These are phyloP conservation scores for Talaromyces thailandensis DNA, from an alignment of 495 filamentous ascomycete genomes.

Conservation along the genomic window DNA sequence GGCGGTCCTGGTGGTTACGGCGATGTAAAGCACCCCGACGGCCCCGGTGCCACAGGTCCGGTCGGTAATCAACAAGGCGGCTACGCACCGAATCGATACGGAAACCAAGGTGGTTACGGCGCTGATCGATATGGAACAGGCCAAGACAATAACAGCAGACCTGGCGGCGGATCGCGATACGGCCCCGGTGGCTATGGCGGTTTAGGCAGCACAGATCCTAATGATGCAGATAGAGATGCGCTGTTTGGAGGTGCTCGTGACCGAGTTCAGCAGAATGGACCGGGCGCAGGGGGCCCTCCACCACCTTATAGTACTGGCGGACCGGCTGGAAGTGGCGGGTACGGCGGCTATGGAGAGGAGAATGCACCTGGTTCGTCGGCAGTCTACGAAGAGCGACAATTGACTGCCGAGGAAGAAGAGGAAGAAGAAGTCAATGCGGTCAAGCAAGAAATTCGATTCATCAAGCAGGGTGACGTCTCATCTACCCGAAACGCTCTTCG, in stretches of 20 bases:
- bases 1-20: conserved; percentile 10
- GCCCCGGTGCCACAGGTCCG: conserved; percentile 28
- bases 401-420: conserved; percentile 68
- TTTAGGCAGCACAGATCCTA: conserved; percentile 47
- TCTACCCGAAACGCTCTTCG: conserved; percentile 61
- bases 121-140: conserved; percentile 49
- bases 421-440: conserved; percentile 58
- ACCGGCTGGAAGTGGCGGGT: conserved; percentile 26
- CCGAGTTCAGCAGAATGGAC: conserved; percentile 34
- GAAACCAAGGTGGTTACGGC: conserved; percentile 56
- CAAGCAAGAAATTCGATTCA: conserved; percentile 65
- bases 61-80: conserved; percentile 42
- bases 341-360: conserved; percentile 39
- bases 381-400: conserved; percentile 52
- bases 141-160: conserved; percentile 15
- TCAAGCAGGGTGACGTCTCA: conserved; percentile 66
- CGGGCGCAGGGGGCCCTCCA: conserved; percentile 27
- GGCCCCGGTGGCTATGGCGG: conserved; percentile 69
- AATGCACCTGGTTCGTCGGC: conserved; percentile 43
- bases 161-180: conserved; percentile 28
- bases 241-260: conserved; percentile 59
- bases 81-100: conserved; percentile 55
- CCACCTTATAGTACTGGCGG: conserved; percentile 28
- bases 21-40: conserved; percentile 24
- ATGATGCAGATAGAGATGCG: conserved; percentile 50